Conservation (phyloP, 2,329 filamentous ascomycete species). For the Pseudogymnoascus sp. region DNA sequence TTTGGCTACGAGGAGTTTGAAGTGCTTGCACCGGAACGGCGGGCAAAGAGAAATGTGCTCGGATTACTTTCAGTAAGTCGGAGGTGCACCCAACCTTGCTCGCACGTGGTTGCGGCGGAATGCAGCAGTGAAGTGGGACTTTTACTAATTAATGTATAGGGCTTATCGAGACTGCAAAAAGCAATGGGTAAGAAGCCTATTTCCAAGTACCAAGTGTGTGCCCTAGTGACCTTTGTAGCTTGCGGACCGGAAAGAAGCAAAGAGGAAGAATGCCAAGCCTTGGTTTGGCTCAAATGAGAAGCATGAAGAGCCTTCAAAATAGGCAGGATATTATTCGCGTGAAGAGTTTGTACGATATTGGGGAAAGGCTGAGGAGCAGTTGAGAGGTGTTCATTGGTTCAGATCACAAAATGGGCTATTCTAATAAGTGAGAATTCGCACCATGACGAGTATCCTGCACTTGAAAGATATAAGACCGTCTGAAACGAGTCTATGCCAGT, state of each 20-base stretch:
- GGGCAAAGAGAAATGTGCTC: constrained; percentile 83
- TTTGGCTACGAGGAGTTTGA: constrained; percentile 74
- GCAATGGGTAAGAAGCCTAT: constrained; percentile 62
- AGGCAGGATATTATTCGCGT: neutral
- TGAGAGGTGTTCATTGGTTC: neutral
- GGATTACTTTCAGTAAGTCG: constrained; percentile 88
- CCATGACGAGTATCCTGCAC: too few relatives aligned
- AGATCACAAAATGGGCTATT: neutral
- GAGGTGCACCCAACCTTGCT: neutral
- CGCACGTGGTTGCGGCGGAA: constrained; percentile 12
- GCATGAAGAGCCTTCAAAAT: neutral
- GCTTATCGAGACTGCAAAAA: constrained; percentile 94
- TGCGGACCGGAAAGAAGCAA: constrained; percentile 38
- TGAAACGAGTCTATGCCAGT: neutral
- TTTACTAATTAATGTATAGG: constrained; percentile 37
- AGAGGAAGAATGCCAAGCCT: constrained; percentile 27
- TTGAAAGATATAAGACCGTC: neutral
- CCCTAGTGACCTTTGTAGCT: constrained; percentile 26
- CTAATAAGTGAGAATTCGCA: neutral
- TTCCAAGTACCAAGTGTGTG: neutral
- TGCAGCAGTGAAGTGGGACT: constrained; percentile 2
- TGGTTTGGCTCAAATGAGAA: constrained; percentile 18
- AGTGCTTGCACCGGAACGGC: constrained; percentile 79
- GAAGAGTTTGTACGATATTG: neutral
- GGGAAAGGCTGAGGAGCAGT: too few relatives aligned